Conservation (phyloP, 345 rosid genomes). For the Eucalyptus dawsonii region DNA sequence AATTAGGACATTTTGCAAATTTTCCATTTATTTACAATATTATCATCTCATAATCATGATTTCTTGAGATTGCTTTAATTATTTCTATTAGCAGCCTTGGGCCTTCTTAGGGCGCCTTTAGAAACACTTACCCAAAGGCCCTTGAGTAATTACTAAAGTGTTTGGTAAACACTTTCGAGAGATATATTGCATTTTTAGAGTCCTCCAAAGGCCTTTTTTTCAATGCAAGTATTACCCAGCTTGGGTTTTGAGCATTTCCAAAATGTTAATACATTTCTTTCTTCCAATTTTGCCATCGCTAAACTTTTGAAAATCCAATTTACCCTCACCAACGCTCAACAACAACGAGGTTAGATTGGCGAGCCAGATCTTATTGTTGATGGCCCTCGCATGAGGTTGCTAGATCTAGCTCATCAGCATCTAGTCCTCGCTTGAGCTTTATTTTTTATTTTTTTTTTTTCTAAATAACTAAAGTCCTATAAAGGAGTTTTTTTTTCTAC, state of each 20-base stretch:
- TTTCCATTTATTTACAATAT: background rate
- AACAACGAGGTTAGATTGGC: background rate
- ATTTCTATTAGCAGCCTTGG: background rate
- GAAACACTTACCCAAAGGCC: background rate
- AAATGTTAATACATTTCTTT: too few species aligned
- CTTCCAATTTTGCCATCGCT: too few species aligned
- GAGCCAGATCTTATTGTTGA: background rate
- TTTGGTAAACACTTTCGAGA: background rate
- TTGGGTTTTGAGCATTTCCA: too few species aligned
- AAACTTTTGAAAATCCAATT: too few species aligned
- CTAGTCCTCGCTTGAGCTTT: background rate
- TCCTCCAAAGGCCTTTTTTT: background rate
- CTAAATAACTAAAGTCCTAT: background rate
- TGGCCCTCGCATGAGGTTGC: background rate
- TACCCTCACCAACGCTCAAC: too few species aligned
- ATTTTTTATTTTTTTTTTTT: too few species aligned
- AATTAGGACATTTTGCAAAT: background rate
- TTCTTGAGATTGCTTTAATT: background rate
- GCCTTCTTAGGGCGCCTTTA: background rate
- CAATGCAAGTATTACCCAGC: background rate
- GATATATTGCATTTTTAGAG: background rate
- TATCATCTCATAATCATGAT: background rate
- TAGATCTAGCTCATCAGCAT: background rate
- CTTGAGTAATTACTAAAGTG: background rate
- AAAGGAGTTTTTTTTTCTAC: background rate